These are phyloP conservation scores for Rubia peregrina DNA, from an alignment of 305 asterid species.

Conservation along the genomic window DNA sequence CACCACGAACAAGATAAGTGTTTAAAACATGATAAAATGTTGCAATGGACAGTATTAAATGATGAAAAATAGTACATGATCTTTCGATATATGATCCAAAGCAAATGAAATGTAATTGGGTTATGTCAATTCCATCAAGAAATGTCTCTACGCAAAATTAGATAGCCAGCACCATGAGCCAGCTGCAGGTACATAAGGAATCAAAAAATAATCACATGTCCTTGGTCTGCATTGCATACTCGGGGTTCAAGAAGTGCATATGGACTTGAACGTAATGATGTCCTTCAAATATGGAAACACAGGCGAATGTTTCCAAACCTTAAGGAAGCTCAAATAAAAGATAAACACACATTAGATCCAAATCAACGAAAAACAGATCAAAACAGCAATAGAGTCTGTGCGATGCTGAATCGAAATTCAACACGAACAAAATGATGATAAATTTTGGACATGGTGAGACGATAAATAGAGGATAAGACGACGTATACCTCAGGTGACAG, in stretches of 20 bases:
- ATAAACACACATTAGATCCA: too few species aligned
- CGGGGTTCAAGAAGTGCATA: slow-evolving; percentile 35
- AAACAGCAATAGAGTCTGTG: too few species aligned
- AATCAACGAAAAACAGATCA: too few species aligned
- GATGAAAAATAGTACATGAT: background rate
- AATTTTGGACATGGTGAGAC: too few species aligned
- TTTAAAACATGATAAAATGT: background rate
- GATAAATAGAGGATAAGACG: too few species aligned
- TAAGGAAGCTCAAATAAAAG: too few species aligned
- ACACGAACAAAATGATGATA: too few species aligned
- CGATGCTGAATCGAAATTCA: too few species aligned
- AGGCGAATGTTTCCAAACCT: too few species aligned
- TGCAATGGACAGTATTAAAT: background rate
- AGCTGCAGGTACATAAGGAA: background rate
- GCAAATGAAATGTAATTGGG: background rate
- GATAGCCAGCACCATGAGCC: background rate
- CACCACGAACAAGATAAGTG: background rate
- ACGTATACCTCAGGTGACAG: too few species aligned
- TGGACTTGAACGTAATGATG: slow-evolving; percentile 36
- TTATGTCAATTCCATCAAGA: background rate
- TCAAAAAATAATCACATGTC: slow-evolving; percentile 42
- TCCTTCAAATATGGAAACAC: slow-evolving; percentile 40
- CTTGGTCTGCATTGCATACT: slow-evolving; percentile 30
- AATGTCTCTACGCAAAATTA: background rate
- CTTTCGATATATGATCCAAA: background rate